Evolutionary conservation across 129 eudicot genomes (phyloP).

Genomic region (Chrysanthemum seticuspe): DNA sequence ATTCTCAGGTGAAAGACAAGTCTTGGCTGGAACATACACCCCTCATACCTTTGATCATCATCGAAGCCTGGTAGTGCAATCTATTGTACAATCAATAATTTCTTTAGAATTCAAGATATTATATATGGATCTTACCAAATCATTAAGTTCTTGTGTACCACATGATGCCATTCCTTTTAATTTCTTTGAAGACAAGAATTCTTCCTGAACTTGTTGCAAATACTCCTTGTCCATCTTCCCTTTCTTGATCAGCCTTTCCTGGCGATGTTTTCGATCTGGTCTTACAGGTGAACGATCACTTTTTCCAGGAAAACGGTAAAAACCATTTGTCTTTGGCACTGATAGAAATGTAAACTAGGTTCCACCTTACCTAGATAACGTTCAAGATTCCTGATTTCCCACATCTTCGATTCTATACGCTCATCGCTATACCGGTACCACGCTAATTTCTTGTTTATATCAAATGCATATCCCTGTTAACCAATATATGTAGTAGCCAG

Average conservation of each 20-base stretch:
- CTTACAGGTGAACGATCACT: not conserved
- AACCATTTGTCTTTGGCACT: not conserved
- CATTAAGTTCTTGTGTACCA: slow-evolving; percentile 6
- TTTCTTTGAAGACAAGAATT: slow-evolving; percentile 10
- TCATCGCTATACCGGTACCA: not conserved
- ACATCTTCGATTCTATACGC: not conserved
- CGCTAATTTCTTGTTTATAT: not conserved
- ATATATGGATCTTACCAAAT: slow-evolving; percentile 16
- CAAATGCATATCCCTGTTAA: not conserved
- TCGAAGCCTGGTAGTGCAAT: too few species aligned
- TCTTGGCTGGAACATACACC: too few species aligned
- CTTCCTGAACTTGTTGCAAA: slow-evolving; percentile 24
- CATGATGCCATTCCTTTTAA: not conserved
- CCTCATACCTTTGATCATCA: too few species aligned
- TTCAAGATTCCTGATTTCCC: not conserved
- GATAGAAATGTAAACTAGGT: not conserved
- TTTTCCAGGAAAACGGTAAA: not conserved
- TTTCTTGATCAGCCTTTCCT: slow-evolving; percentile 19
- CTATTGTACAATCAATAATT: too few species aligned
- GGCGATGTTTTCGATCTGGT: slow-evolving; percentile 21
- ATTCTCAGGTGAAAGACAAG: too few species aligned
- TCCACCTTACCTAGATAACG: not conserved
- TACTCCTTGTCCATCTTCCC: slow-evolving; percentile 14
- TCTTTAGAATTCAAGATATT: not conserved
- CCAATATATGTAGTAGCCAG: not conserved